phyloP scores from a whole-genome alignment of 208 protist species.

The Trypanosomatidae sp. region DNA sequence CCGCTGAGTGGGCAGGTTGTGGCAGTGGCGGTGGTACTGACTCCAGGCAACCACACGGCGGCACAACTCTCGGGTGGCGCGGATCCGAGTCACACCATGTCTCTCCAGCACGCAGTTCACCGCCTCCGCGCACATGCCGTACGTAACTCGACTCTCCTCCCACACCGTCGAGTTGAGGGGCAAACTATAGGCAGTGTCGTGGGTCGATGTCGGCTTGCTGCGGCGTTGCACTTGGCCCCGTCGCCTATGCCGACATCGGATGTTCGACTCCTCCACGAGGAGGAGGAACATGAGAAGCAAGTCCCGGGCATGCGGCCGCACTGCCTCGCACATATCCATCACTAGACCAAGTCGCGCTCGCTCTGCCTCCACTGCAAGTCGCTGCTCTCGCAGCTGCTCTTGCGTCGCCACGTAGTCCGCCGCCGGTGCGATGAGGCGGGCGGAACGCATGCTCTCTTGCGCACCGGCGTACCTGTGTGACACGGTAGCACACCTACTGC shows the following conservation, averaged over 20 bases:
- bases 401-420: conserved; percentile 10
- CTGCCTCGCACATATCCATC: conserved; percentile 44
- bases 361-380: conserved; percentile 24
- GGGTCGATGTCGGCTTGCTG: neutral
- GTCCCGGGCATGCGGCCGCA: conserved; percentile 47
- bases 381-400: conserved; percentile 15
- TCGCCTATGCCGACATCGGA: neutral
- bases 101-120: conserved; percentile 62
- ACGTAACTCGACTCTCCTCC: conserved; percentile 26
- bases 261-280: conserved; percentile 31
- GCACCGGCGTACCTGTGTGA: neutral
- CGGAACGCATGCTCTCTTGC: neutral
- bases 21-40: neutral
- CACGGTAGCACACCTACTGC: neutral
- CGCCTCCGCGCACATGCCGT: conserved; percentile 49
- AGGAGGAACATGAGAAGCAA: conserved; percentile 54
- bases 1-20: neutral
- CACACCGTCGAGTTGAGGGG: neutral
- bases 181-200: neutral
- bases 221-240: neutral
- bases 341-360: conserved; percentile 26
- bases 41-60: conserved; percentile 25
- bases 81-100: conserved; percentile 29
- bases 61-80: conserved; percentile 39
- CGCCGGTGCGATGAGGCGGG: neutral